Evolutionary conservation across 164 flowering plant genomes (phyloP).

Genomic region (Platanus orientalis): DNA sequence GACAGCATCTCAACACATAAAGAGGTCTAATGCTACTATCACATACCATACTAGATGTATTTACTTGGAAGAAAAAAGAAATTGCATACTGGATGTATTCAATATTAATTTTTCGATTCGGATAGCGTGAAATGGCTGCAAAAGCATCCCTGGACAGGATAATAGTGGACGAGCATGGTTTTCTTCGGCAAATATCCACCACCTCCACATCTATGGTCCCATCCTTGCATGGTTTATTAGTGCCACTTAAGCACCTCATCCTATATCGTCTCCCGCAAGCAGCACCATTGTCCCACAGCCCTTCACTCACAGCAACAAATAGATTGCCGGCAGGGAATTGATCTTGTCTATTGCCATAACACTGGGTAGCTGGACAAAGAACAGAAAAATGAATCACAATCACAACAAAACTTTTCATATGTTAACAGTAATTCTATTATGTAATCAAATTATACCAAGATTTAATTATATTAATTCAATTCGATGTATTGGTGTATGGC

Average conservation of each 20-base stretch:
- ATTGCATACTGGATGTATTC: constrained; percentile 18
- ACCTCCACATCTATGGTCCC: constrained; percentile 25
- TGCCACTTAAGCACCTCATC: constrained; percentile 24
- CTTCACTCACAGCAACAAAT: constrained; percentile 21
- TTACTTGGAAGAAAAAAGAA: background rate
- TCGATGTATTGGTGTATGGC: too few species aligned
- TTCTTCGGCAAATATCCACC: constrained; percentile 20
- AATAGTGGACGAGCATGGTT: constrained; percentile 20
- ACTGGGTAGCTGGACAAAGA: constrained; percentile 20
- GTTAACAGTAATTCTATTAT: too few species aligned
- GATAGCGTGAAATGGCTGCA: constrained; percentile 19
- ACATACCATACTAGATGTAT: background rate
- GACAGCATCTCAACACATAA: too few species aligned
- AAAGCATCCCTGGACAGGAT: constrained; percentile 27
- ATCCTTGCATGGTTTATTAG: constrained; percentile 20
- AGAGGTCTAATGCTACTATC: too few species aligned
- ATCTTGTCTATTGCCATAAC: constrained; percentile 14
- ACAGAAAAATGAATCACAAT: too few species aligned
- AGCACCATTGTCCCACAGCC: constrained; percentile 31
- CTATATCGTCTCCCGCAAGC: constrained; percentile 26
- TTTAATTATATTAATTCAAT: too few species aligned
- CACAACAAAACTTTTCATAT: too few species aligned
- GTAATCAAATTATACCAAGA: background rate
- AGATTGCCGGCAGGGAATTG: constrained; percentile 23
- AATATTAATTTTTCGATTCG: constrained; percentile 15